Evolutionary conservation across 108 stramenopile species (phyloP).

Genomic region (Stephanodiscus minutulus): DNA sequence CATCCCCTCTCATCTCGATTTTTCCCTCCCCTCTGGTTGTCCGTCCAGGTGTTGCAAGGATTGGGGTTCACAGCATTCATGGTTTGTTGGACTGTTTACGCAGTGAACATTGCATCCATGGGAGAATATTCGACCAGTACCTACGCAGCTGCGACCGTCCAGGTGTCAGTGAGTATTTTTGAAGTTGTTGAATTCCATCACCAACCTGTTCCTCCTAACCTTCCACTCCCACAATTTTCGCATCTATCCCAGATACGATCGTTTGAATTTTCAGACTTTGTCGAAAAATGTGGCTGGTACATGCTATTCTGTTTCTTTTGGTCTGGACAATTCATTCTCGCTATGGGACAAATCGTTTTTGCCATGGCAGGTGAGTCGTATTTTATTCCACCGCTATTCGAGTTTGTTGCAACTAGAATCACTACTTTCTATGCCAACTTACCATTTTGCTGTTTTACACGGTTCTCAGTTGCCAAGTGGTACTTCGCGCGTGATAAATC

Average conservation of each 20-base stretch:
- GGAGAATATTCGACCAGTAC: conserved; percentile 58
- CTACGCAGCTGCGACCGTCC: conserved; percentile 31
- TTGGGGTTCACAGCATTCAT: conserved; percentile 67
- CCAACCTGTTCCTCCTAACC: neutral
- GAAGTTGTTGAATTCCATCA: neutral
- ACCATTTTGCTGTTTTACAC: neutral
- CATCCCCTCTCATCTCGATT: neutral
- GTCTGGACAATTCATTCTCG: conserved; percentile 91
- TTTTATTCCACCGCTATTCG: conserved; percentile 21
- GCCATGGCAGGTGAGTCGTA: conserved; percentile 67
- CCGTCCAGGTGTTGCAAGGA: conserved; percentile 52
- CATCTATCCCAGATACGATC: conserved; percentile 27
- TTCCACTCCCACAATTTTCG: neutral
- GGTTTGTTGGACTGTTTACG: conserved; percentile 63
- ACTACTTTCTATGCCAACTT: neutral
- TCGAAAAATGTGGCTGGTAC: conserved; percentile 69
- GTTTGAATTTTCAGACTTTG: conserved; percentile 59
- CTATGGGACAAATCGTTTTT: conserved; percentile 89
- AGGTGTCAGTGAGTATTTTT: conserved; percentile 16
- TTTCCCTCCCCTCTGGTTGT: neutral
- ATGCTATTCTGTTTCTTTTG: conserved; percentile 93
- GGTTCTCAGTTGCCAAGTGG: conserved; percentile 47
- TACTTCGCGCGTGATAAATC: conserved; percentile 88
- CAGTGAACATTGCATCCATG: conserved; percentile 72
- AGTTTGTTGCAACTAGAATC: conserved; percentile 18